Evolutionary conservation across 2,329 filamentous ascomycete genomes (phyloP), one percentile per base, ranked within the genome.

Genomic region (Cladophialophora exuberans): DNA sequence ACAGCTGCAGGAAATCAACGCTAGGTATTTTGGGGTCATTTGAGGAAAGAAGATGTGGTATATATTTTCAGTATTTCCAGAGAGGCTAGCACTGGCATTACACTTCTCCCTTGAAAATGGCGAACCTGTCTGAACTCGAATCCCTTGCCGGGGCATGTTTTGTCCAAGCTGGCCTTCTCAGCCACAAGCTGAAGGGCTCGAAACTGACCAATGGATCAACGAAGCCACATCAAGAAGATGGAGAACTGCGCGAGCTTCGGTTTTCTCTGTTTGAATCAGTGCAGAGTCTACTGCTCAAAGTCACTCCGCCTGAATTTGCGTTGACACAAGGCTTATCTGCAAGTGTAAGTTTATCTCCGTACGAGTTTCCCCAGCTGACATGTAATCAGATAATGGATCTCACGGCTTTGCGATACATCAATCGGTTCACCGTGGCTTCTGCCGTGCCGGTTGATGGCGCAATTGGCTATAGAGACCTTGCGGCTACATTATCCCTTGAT

Each of bases 261-360:
- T 13, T 45, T 5, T 26, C 30, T 7, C 31, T 56, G 18, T 52
- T 56, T 30, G 47, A 56, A 33, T 52, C 47, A n/a, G 54, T 49
- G 7, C 54, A 56, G 26, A 31, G 28, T 9, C 41, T 52, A 17
- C 41, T 56, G 6, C 22, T 46, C 26, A 44, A 25, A 10, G 54
- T 41, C 3, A 56, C 30, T 26, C 54, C 47, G 13, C 54, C 54
- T 13, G 54, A 56, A 30, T 56, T 46, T 17, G 38, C 43, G 5
- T n/a, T 56, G 33, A 52, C 54, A 6, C 54, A 56, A 52, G 31
- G 48, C 5, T 33, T 56, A 15, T 56, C 54, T 17, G 42, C 31
- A 6, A 47, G 41, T 22, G 54, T 56, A 44, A 38, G 54, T 56
- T 17, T 10, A 6, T 23, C 20, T 13, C 6, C 23, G 13, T 15